These are phyloP conservation scores for Paxillus ammoniavirescens DNA, from an alignment of 768 basidiomycete genomes.

Conservation along the genomic window DNA sequence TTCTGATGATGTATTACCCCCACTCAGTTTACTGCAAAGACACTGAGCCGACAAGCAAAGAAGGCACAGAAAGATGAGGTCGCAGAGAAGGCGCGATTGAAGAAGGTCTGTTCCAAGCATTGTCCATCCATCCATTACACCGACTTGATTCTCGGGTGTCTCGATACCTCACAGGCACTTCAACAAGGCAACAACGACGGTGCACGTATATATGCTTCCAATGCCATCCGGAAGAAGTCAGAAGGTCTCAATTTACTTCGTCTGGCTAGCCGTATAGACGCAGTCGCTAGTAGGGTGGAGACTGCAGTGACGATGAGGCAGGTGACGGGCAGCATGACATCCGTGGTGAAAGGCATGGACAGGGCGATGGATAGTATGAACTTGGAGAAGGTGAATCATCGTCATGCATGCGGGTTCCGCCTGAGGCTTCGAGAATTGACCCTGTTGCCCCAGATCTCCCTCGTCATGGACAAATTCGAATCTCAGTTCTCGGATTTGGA, in stretches of 20 bases:
- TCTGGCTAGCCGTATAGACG: conserved; percentile 89
- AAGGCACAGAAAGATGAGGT: conserved; percentile 97
- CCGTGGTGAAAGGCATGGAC: conserved; percentile 97
- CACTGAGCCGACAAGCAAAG: conserved; percentile 90
- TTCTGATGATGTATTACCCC: conserved; percentile 7
- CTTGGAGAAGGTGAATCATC: conserved; percentile 76
- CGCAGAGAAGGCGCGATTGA: conserved; percentile 82
- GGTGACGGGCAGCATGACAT: conserved; percentile 95
- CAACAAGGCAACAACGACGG: conserved; percentile 97
- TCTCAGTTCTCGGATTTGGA: conserved; percentile 94
- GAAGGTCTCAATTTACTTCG: conserved; percentile 90
- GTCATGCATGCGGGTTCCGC: not conserved
- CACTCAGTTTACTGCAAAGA: conserved; percentile 93
- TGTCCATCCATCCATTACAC: not conserved
- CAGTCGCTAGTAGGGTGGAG: conserved; percentile 94
- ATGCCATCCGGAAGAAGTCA: conserved; percentile 97
- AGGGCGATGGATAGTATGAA: conserved; percentile 99
- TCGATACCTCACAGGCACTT: conserved; percentile 62
- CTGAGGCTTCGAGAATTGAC: not conserved
- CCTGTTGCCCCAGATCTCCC: conserved; percentile 67
- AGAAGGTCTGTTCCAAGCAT: conserved; percentile 63
- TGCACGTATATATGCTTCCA: conserved; percentile 96
- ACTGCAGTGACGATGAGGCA: conserved; percentile 98
- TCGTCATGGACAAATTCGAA: conserved; percentile 99
- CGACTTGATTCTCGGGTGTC: not conserved